Evolutionary conservation across 129 eudicot genomes (phyloP).

Genomic region (Apium graveolens): DNA sequence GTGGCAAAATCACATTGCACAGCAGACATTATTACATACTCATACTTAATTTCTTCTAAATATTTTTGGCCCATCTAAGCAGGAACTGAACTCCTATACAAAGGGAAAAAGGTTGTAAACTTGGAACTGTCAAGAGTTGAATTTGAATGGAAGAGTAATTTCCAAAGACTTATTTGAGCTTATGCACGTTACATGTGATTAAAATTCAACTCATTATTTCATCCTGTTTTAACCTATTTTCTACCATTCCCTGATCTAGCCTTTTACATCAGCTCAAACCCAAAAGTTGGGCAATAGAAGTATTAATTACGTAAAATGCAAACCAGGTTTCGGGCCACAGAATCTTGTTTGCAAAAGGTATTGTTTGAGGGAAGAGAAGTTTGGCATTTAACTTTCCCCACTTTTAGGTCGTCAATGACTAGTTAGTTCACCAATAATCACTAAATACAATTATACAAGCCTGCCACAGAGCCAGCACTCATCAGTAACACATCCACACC

Average conservation of each 20-base stretch:
- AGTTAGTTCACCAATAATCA: not conserved
- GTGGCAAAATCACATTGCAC: not conserved
- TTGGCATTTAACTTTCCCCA: not conserved
- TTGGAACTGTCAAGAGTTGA: not conserved
- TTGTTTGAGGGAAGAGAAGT: not conserved
- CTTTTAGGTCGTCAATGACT: not conserved
- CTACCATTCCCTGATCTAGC: not conserved
- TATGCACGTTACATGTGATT: not conserved
- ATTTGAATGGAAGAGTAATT: not conserved
- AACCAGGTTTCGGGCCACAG: not conserved
- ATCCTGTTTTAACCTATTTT: not conserved
- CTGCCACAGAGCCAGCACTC: not conserved
- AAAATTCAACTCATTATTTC: not conserved
- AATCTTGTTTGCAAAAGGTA: not conserved
- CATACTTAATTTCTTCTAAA: not conserved
- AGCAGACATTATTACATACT: not conserved
- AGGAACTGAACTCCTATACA: not conserved
- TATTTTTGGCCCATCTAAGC: not conserved
- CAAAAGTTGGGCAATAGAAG: not conserved
- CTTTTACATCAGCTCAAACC: not conserved
- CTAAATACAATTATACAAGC: not conserved
- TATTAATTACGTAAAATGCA: not conserved
- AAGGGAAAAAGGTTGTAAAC: not conserved
- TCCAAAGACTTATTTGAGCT: not conserved
- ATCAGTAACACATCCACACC: not conserved